Conservation (phyloP, 257 asterid genomes). For the Mitragyna speciosa region DNA sequence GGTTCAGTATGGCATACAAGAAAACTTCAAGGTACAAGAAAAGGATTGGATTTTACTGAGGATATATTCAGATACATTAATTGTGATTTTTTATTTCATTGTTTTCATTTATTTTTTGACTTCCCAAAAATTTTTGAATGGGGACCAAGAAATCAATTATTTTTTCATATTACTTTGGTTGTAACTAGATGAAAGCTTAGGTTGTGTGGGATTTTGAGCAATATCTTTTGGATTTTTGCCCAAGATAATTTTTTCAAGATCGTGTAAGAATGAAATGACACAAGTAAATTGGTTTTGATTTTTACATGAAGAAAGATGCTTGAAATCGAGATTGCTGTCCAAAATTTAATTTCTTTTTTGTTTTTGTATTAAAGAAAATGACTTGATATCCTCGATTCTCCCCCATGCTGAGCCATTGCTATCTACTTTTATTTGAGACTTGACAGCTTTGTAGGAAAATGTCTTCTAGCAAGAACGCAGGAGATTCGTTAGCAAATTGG, state of each 20-base stretch:
- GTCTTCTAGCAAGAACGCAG: not conserved
- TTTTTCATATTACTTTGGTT: not conserved
- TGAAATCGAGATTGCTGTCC: not conserved
- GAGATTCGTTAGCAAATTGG: not conserved
- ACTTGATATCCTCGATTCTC: not conserved
- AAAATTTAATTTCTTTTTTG: not conserved
- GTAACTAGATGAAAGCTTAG: not conserved
- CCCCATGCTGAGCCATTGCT: not conserved
- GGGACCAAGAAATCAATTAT: not conserved
- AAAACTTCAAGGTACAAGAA: slow-evolving; percentile 1
- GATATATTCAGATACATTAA: not conserved
- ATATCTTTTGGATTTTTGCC: not conserved
- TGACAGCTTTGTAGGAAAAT: not conserved
- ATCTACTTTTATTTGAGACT: not conserved
- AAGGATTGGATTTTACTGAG: not conserved
- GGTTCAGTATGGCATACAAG: not conserved
- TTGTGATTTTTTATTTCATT: not conserved
- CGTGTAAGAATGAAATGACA: not conserved
- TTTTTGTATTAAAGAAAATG: not conserved
- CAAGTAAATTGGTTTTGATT: not conserved
- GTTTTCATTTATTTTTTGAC: not conserved
- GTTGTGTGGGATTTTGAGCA: not conserved
- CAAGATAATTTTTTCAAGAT: not conserved
- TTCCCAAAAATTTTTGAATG: slow-evolving; percentile 20
- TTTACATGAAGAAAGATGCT: not conserved